phyloP scores from a whole-genome alignment of 176 grass and related monocot species.

The Aegilops sharonensis region DNA sequence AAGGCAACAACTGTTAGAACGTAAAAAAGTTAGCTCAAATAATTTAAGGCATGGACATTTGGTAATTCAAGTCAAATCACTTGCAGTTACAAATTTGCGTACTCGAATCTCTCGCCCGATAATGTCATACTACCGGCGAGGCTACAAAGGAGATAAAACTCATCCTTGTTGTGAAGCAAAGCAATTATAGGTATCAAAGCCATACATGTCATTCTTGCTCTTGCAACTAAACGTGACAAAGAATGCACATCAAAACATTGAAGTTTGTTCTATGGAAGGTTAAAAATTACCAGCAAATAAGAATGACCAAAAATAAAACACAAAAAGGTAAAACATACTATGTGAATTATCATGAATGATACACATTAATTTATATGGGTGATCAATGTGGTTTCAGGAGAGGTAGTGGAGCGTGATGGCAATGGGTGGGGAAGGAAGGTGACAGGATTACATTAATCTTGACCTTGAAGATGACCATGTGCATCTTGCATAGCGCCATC shows the following conservation, averaged over 20 bases:
- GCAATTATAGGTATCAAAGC: background rate
- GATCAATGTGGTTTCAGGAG: conserved; percentile 56
- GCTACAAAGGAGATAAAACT: conserved; percentile 68
- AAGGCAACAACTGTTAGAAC: background rate
- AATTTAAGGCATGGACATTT: conserved; percentile 7
- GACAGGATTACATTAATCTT: background rate
- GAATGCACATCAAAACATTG: background rate
- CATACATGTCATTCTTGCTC: background rate
- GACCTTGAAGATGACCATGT: background rate
- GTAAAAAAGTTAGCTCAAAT: background rate
- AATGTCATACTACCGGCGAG: conserved; percentile 73
- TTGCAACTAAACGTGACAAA: conserved; percentile 11
- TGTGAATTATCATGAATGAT: background rate
- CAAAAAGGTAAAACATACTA: background rate
- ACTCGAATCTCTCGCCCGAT: conserved; percentile 83
- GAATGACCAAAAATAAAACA: background rate
- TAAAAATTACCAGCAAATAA: background rate
- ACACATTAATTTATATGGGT: no score
- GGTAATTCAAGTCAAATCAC: conserved; percentile 9
- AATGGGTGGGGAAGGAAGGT: conserved; percentile 80
- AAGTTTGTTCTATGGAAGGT: background rate
- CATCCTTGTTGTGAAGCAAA: no score
- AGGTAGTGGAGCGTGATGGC: conserved; percentile 80
- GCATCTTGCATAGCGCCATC: conserved; percentile 61
- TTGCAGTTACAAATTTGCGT: conserved; percentile 80